These are phyloP conservation scores for Wickerhamiella azymoides DNA, from an alignment of 805 yeast genomes.

Conservation along the genomic window DNA sequence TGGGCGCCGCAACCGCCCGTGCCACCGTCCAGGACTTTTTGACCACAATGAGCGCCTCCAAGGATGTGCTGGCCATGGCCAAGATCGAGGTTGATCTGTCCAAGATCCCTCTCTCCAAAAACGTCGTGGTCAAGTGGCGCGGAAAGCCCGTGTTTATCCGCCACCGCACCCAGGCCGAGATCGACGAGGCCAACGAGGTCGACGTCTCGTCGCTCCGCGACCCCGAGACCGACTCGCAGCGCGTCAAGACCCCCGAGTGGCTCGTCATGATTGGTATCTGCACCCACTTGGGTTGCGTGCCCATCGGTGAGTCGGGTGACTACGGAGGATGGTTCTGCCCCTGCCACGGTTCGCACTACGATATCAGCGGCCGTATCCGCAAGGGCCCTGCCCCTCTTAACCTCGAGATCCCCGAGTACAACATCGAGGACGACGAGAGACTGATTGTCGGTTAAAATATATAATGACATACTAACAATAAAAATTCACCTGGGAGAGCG, in stretches of 20 bases:
- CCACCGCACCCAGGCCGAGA: slow-evolving; percentile 91
- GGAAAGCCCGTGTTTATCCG: slow-evolving; percentile 99
- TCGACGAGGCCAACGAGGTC: slow-evolving; percentile 81
- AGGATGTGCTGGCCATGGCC: slow-evolving; percentile 98
- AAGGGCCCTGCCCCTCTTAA: slow-evolving; percentile 99
- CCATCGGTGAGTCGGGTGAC: slow-evolving; percentile 99
- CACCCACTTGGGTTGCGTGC: slow-evolving; percentile 99
- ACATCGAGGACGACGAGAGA: slow-evolving; percentile 62
- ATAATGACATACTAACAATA: background rate
- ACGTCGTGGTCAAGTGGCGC: slow-evolving; percentile 98
- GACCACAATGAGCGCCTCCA: slow-evolving; percentile 91
- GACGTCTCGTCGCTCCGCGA: slow-evolving; percentile 74
- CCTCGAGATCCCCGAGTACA: slow-evolving; percentile 90
- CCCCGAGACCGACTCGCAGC: slow-evolving; percentile 84
- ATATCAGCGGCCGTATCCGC: slow-evolving; percentile 99
- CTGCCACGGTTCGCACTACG: slow-evolving; percentile 99
- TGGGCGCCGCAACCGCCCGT: slow-evolving; percentile 89
- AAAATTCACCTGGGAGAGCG: background rate
- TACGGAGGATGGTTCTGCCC: slow-evolving; percentile 99
- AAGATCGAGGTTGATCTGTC: slow-evolving; percentile 93
- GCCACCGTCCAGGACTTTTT: slow-evolving; percentile 87
- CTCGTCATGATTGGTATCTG: slow-evolving; percentile 98
- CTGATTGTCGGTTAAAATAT: slow-evolving; percentile 66
- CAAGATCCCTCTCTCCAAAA: slow-evolving; percentile 93
- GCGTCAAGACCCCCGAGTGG: slow-evolving; percentile 97